Base-by-base conservation (phyloP, 768 basidiomycete species). In the Daedaleopsis sinensis region DNA sequence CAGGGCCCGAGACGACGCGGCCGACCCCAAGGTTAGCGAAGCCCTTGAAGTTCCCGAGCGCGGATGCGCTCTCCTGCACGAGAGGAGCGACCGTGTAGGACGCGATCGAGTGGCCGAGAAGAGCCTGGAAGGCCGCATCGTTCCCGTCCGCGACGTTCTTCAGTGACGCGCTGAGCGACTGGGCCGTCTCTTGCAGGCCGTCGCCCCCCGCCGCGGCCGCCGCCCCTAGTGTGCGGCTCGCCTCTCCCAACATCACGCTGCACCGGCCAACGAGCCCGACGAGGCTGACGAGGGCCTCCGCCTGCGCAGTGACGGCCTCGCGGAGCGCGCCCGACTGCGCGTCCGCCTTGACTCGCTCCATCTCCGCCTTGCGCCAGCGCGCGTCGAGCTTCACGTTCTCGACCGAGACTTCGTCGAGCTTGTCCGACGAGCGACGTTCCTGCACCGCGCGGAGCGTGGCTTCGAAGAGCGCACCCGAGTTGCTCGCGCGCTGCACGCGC, bases 361-460 rank as follows among this genome's bases (percentile, higher is more conserved):
- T 86, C 68, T 89, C 88, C 1, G 87, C 83, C 70, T 82, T 87
- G 59, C 82, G 81, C 72, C 79, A 82, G 53, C 79, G 77, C 1
- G 87, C 87, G 61, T 91, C 88, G 23, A 89, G 80, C 68, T 86
- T 89, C 68, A 95, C 77, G 64, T 84, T 89, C 61, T 91, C 88
- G 24, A 86, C 71, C 67, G 80, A 83, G 42, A 83, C 68, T 27
- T 93, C 89, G 69, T 94, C 93, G 38, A 93, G 75, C 65, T 86
- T 87, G 64, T 93, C 91, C 5, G 88, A 90, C 23, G 62, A 64
- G 62, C 83, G 86, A 56, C 93, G 80, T 69, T 95, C 90, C 37
- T 88, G 85, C 52, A 88, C 87, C 16, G 91, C 91, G n/a, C 90
- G 85, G 70, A 94, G 82, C 39, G 90, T 91, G 16, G 91, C 93